Evolutionary conservation across 2,329 filamentous ascomycete species (phyloP), one percentile per base, ranked within the genome.

Genomic region (Botrytis fragariae): DNA sequence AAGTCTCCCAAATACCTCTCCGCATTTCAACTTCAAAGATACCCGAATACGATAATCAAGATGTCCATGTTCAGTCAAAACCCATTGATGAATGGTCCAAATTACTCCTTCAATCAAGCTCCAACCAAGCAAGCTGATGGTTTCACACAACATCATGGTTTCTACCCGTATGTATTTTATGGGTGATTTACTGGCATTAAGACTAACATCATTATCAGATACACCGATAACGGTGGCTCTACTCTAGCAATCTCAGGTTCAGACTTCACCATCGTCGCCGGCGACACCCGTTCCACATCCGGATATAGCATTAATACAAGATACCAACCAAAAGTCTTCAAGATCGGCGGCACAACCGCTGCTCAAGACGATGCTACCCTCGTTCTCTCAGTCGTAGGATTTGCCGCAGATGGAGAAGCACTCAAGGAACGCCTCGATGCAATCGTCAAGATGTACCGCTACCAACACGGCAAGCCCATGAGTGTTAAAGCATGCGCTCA

Each of bases 261-360:
- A 81, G 93, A 97, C 86, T 99, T 98, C 87, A 90, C 94, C 81
- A 97, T 99, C 85, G 90, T 99, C 83, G 96, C 96, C 62, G 96
- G 97, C 84, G 96, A 99, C 86, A 99, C 96, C 79, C 93, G 96
- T 82, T 93, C 94, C 81, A 97, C 95, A 72, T 92, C 93, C 77
- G 96, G 97, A 82, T 99, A 97, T 90, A 98, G 92, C 87, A 99
- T 99, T 91, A 98, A 99, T 90, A 95, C 95, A 74, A 93, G 96
- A 80, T 95, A 93, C 86, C 89, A 92, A 74, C 96, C 96, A 73
- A 99, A 99, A 85, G 92, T 99, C 76, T 99, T 97, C 89, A 94
- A 93, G 84, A 97, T 99, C 79, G 96, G 97, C 74, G 96, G 95
- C 71, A 93, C 95, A 74, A 95, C 93, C 60, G 90, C 94, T 70